Base-by-base conservation (phyloP, 148 eudicot species). In the Nepenthes gracilis region DNA sequence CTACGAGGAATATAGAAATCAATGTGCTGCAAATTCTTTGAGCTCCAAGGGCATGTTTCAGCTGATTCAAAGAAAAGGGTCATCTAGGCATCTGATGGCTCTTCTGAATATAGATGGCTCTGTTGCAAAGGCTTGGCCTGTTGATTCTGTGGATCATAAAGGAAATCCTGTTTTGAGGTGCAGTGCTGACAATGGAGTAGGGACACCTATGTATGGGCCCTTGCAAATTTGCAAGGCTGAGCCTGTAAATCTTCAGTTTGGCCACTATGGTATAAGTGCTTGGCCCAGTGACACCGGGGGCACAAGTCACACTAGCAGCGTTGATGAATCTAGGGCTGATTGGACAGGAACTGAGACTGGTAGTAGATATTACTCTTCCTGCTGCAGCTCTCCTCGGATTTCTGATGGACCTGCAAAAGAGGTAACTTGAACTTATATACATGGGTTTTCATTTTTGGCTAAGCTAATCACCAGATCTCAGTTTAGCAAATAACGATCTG, bases 101-200 rank as follows among this genome's bases (percentile, higher is more conserved):
- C 88, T 92, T 73, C 65, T 92, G 47, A 92, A 92, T 57, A 72
- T 72, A 43, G 98, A 92, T 57, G 98, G 98, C 23, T 92, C 98
- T 65, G 98, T 92, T 65, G 96, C 96, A 5, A 88, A 85, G 77
- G 98, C 96, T 47, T 92, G 98, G 98, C 98, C 98, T 50, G 87
- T 85, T 64, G 70, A 83, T 48, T 71, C 85, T 10, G 47, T 75
- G 47, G 81, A 68, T 65, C 59, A 64, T 65, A 76, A 78, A 57
- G 92, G 92, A 4, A 81, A 78, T 35, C 81, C 75, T 32, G 57
- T 58, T 45, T n/a, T 58, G 52, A 87, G 81, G 53, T 11, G 11
- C 58, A 71, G 73, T 15, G 45, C 65, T 56, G 69, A 67, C 35
- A 72, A 66, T 74, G 88, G 84, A 59, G 66, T 79, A 66, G 85